Conservation (phyloP, 371 early-diverging fungal species). For the Syncephalastrum sp. region DNA sequence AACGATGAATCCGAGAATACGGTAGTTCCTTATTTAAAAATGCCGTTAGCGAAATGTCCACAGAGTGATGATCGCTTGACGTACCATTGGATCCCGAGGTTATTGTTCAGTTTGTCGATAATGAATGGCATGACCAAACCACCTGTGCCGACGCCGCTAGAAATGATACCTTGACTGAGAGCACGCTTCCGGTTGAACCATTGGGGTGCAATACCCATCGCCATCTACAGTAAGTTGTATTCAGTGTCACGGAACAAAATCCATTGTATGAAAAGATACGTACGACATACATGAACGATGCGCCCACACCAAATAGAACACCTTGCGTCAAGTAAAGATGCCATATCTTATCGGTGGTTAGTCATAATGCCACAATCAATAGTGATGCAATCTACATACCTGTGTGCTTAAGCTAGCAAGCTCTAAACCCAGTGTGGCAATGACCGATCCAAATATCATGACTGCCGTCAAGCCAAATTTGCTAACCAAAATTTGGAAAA, state of each 20-base stretch:
- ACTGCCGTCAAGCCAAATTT: slow-evolving; percentile 21
- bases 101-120: slow-evolving; percentile 53
- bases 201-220: slow-evolving; percentile 55
- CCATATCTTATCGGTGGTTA: slow-evolving; percentile 35
- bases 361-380: neutral
- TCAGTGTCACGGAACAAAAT: too few relatives aligned
- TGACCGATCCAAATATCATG: slow-evolving; percentile 19
- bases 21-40: slow-evolving; percentile 13
- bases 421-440: slow-evolving; percentile 24
- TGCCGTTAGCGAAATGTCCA: neutral
- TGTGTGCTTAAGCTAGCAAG: slow-evolving; percentile 32
- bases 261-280: neutral
- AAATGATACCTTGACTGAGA: slow-evolving; percentile 74
- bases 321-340: slow-evolving; percentile 65
- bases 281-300: slow-evolving; percentile 42
- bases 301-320: slow-evolving; percentile 59
- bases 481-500: slow-evolving; percentile 25
- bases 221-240: slow-evolving; percentile 12
- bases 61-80: neutral
- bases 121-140: slow-evolving; percentile 72
- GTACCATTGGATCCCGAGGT: slow-evolving; percentile 58
- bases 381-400: neutral
- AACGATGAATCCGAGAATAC: slow-evolving; percentile 18
- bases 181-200: slow-evolving; percentile 73
- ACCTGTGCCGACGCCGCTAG: slow-evolving; percentile 80